These are phyloP conservation scores for Nymphaea colorata DNA, from an alignment of 164 flowering plant species.

Conservation along the genomic window DNA sequence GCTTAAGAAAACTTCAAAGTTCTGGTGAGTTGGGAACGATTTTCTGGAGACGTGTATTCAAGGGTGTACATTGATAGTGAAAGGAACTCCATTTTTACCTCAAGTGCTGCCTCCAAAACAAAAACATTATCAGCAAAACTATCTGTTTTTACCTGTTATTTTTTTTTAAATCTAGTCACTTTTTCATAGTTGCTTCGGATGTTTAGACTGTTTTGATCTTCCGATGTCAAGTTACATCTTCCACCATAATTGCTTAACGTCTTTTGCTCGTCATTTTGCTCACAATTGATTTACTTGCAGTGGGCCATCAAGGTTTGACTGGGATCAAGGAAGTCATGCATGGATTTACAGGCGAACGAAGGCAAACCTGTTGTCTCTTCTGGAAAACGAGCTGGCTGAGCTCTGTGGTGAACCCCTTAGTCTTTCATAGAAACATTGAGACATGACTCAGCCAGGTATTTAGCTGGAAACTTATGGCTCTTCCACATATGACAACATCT, in stretches of 20 bases:
- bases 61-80: too few relatives aligned
- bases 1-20: too few relatives aligned
- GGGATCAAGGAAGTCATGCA: slow-evolving; percentile 49
- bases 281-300: slow-evolving; percentile 27
- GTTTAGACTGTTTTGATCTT: neutral
- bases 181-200: too few relatives aligned
- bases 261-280: neutral
- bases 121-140: too few relatives aligned
- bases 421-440: slow-evolving; percentile 23
- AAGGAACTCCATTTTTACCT: too few relatives aligned
- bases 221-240: neutral
- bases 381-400: slow-evolving; percentile 62
- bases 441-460: neutral
- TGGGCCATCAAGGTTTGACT: slow-evolving; percentile 87
- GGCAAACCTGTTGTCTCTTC: slow-evolving; percentile 32
- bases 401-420: slow-evolving; percentile 55
- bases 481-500: too few relatives aligned
- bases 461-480: too few relatives aligned
- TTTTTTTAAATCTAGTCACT: too few relatives aligned
- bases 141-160: too few relatives aligned
- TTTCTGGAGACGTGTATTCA: too few relatives aligned
- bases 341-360: slow-evolving; percentile 81
- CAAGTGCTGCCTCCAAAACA: too few relatives aligned
- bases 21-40: too few relatives aligned
- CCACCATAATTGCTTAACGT: neutral